Evolutionary conservation across 2,329 filamentous ascomycete genomes (phyloP).

Genomic region (Shiraia sp.): DNA sequence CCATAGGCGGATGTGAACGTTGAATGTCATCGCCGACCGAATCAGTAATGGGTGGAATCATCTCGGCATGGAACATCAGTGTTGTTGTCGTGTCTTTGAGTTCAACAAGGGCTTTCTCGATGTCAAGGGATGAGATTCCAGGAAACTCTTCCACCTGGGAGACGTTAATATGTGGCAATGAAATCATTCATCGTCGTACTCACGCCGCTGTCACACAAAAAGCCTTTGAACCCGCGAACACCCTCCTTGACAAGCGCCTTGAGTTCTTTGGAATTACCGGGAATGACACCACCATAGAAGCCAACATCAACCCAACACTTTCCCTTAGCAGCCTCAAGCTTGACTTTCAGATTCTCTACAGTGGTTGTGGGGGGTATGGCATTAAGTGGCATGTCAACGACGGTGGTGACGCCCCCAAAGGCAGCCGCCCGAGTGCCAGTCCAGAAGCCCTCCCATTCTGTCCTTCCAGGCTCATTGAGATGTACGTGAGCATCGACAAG

Average conservation of each 20-base stretch:
- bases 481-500: conserved; percentile 97
- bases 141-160: conserved; percentile 90
- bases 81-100: conserved; percentile 83
- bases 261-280: conserved; percentile 81
- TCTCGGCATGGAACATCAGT: conserved; percentile 99
- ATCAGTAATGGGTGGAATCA: conserved; percentile 84
- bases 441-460: conserved; percentile 98
- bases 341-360: conserved; percentile 77
- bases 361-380: conserved; percentile 96
- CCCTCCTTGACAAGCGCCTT: conserved; percentile 80
- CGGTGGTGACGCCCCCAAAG: conserved; percentile 93
- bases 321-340: conserved; percentile 78
- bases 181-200: conserved; percentile 41
- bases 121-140: conserved; percentile 78
- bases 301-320: conserved; percentile 99
- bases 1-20: conserved; percentile 68
- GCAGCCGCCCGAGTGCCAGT: conserved; percentile 93
- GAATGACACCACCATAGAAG: conserved; percentile 94
- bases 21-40: conserved; percentile 80
- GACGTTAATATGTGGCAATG: conserved; percentile 16
- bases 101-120: conserved; percentile 76
- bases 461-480: conserved; percentile 93
- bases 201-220: conserved; percentile 95
- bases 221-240: conserved; percentile 95
- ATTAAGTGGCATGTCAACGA: conserved; percentile 97